Evolutionary conservation across 495 filamentous ascomycete species (phyloP), one percentile per base, ranked within the genome.

Genomic region (Emericellopsis terricola): DNA sequence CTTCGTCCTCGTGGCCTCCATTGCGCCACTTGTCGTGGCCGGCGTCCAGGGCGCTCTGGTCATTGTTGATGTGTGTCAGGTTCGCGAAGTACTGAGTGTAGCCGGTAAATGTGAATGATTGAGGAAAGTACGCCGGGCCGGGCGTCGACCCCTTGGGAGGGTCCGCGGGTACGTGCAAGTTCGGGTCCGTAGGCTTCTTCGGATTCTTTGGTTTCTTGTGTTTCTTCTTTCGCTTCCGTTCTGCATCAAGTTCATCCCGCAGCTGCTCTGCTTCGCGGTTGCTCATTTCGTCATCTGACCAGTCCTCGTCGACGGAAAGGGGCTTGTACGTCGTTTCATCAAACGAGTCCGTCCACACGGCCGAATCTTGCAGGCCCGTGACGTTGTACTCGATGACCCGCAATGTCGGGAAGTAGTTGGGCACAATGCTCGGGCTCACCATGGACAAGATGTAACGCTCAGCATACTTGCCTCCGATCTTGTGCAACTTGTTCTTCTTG

Each of bases 71-170:
- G 38, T 66, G 55, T 0, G 91, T 94, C 2, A 99, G 59, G 55
- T 99, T 99, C 28, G 86, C 84, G 51, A 66, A 93, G 57, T 91
- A 94, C 44, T 99, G 89, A 3, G 73, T 85, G 48, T 79, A 94
- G 8, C 78, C 64, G 2, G 80, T 62, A 40, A 78, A 57, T 0
- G 80, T 76, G 16, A 93, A 60, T 0, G 81, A 56, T 49, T 99
- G 91, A 19, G 78, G 73, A 3, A 77, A 87, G 52, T 99, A 96
- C 3, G 82, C 91, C 0, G 89, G 89, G 2, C 89, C 89, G 0
- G 89, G 91, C 8, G 74, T 73, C 16, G 78, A 49, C 3, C 69
- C 64, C 43, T 74, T 70, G 1, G 83, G 73, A 8, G 89, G 89
- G 1, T 74, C 65, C 5, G 68, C 49, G 0, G 89, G 89, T 3